These are phyloP conservation scores for Obelidium mucronatum DNA, from an alignment of 192 early-diverging fungal species.

Conservation along the genomic window DNA sequence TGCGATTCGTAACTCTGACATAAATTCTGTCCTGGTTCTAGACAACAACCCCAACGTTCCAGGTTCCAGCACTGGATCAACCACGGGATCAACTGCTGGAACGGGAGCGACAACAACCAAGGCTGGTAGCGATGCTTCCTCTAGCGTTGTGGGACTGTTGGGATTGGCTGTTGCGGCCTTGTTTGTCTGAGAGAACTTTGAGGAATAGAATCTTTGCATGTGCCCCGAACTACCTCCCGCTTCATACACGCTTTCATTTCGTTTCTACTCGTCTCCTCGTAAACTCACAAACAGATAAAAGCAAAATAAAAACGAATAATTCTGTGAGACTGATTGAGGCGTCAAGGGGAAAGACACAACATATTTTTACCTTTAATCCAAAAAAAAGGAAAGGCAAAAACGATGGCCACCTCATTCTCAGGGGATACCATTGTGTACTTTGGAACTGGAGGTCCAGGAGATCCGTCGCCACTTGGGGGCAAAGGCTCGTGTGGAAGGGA, in stretches of 20 bases:
- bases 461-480: conserved; percentile 18
- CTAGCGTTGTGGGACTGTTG: not conserved
- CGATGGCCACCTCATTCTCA: conserved; percentile 10
- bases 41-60: conserved; percentile 29
- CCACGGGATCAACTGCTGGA: not conserved
- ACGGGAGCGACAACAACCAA: not conserved
- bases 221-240: no score
- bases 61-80: not conserved
- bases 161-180: not conserved
- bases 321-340: no score
- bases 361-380: no score
- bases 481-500: conserved; percentile 8
- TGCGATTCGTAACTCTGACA: not conserved
- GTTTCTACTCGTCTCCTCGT: no score
- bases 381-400: no score
- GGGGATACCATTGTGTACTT: conserved; percentile 13
- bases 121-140: not conserved
- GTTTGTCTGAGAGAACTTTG: not conserved
- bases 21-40: not conserved
- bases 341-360: no score
- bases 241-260: no score
- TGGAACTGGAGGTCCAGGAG: conserved; percentile 14
- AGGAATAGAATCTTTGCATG: no score
- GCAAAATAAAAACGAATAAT: no score
- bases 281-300: no score